These are phyloP conservation scores for Sporothrix schenckii DNA, from an alignment of 2,329 filamentous ascomycete species.

Conservation along the genomic window DNA sequence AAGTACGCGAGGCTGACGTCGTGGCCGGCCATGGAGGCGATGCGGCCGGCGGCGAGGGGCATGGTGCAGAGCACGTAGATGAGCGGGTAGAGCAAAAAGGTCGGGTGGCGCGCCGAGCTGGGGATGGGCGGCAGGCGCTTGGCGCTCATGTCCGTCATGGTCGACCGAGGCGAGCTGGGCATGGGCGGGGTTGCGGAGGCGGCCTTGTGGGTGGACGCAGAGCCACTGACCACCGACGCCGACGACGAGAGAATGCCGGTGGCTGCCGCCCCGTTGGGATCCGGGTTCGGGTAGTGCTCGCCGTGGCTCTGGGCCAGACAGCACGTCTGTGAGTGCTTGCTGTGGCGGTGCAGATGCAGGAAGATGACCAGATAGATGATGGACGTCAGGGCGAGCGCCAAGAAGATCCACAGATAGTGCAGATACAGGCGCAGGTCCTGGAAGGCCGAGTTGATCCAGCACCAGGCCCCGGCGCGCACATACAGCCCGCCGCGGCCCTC, in stretches of 20 bases:
- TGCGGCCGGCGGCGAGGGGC: conserved; percentile 65
- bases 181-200: conserved; percentile 12
- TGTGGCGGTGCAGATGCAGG: conserved; percentile 46
- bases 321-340: conserved; percentile 28
- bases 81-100: conserved; percentile 68
- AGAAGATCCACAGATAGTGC: conserved; percentile 68
- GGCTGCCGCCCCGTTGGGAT: conserved; percentile 34
- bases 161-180: conserved; percentile 37
- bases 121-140: conserved; percentile 40
- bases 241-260: not conserved
- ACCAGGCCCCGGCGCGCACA: conserved; percentile 69
- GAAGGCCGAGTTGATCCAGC: conserved; percentile 64
- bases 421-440: conserved; percentile 59
- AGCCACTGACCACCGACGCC: not conserved
- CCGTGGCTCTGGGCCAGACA: conserved; percentile 26
- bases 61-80: conserved; percentile 71
- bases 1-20: conserved; percentile 58
- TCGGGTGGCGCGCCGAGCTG: conserved; percentile 48
- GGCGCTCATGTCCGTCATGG: conserved; percentile 36
- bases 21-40: conserved; percentile 62
- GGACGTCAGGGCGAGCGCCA: conserved; percentile 46
- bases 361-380: conserved; percentile 50
- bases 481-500: conserved; percentile 54
- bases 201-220: not conserved
- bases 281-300: conserved; percentile 37